Evolutionary conservation across 2,329 filamentous ascomycete genomes (phyloP).

Genomic region (Verticillium zaregamsianum): DNA sequence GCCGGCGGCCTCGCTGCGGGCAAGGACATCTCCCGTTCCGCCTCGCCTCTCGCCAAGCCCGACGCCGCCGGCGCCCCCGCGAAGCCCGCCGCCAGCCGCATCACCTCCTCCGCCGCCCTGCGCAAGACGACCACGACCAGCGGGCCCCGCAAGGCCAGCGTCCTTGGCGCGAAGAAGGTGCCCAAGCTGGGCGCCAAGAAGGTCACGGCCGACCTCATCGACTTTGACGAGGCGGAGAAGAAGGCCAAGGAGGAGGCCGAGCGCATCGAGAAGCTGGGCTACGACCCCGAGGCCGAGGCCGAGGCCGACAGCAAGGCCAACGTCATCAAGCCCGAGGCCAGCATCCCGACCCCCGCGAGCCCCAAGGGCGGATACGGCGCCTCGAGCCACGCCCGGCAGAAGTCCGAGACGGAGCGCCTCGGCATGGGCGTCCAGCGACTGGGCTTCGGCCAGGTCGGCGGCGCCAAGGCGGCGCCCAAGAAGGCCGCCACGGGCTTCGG

Average conservation of each 20-base stretch:
- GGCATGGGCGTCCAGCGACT: slow-evolving; percentile 85
- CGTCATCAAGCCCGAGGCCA: slow-evolving; percentile 52
- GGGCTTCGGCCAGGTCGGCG: slow-evolving; percentile 82
- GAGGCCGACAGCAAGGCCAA: slow-evolving; percentile 41
- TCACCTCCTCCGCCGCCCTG: slow-evolving; percentile 75
- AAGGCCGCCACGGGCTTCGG: slow-evolving; percentile 78
- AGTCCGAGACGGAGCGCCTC: slow-evolving; percentile 77
- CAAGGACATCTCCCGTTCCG: slow-evolving; percentile 69
- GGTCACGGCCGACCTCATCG: slow-evolving; percentile 72
- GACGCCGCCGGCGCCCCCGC: slow-evolving; percentile 39
- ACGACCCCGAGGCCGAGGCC: slow-evolving; percentile 85
- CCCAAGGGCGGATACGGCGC: slow-evolving; percentile 61
- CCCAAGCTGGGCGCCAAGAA: slow-evolving; percentile 93
- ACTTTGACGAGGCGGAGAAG: slow-evolving; percentile 96
- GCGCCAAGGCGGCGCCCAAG: slow-evolving; percentile 59
- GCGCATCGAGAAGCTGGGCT: slow-evolving; percentile 90
- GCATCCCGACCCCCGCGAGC: slow-evolving; percentile 73
- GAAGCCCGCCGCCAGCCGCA: slow-evolving; percentile 62
- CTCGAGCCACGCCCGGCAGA: slow-evolving; percentile 52
- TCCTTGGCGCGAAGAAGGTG: slow-evolving; percentile 81
- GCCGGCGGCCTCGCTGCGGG: slow-evolving; percentile 67
- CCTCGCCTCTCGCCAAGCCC: slow-evolving; percentile 73
- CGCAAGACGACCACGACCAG: slow-evolving; percentile 65
- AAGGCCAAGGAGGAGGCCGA: slow-evolving; percentile 97
- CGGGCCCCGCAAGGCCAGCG: slow-evolving; percentile 74